Evolutionary conservation across 2,329 filamentous ascomycete species (phyloP).

Genomic region (Magnaporthiopsis rhizophila): DNA sequence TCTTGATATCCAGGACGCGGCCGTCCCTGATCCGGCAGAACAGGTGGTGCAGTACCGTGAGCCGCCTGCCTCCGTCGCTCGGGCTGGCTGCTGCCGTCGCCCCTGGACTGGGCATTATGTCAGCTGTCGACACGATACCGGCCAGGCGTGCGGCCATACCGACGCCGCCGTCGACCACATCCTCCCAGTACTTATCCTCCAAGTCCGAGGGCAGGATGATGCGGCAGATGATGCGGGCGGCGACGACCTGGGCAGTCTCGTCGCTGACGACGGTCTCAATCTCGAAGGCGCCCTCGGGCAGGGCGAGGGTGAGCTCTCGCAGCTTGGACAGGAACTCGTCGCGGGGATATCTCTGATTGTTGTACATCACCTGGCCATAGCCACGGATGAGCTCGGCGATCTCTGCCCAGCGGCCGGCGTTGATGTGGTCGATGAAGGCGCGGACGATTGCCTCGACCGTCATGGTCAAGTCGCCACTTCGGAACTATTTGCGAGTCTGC

Average conservation of each 20-base stretch:
- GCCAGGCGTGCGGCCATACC: neutral
- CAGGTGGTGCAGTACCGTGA: conserved; percentile 5
- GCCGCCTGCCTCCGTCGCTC: neutral
- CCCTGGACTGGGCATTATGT: neutral
- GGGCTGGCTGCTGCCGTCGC: neutral
- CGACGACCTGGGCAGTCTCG: conserved; percentile 2
- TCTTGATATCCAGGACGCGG: conserved; percentile 4
- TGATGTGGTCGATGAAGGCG: conserved; percentile 6
- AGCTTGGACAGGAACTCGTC: conserved; percentile 5
- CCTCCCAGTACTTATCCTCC: neutral
- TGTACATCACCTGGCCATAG: conserved; percentile 4
- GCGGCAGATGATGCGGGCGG: conserved; percentile 5
- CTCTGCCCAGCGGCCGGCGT: conserved; percentile 4
- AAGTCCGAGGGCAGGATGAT: neutral
- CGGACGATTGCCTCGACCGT: conserved; percentile 3
- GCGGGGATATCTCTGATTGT: neutral
- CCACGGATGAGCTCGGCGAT: conserved; percentile 1
- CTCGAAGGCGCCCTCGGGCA: conserved; percentile 5
- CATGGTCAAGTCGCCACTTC: neutral
- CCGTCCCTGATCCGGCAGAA: conserved; percentile 8
- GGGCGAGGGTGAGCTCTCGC: conserved; percentile 1
- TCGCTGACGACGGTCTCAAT: conserved; percentile 5
- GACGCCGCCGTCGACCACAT: neutral
- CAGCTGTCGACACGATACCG: neutral
- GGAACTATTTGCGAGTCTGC: neutral